Conservation (phyloP, 2,329 filamentous ascomycete species). For the Arthrobotrys megalospora region DNA sequence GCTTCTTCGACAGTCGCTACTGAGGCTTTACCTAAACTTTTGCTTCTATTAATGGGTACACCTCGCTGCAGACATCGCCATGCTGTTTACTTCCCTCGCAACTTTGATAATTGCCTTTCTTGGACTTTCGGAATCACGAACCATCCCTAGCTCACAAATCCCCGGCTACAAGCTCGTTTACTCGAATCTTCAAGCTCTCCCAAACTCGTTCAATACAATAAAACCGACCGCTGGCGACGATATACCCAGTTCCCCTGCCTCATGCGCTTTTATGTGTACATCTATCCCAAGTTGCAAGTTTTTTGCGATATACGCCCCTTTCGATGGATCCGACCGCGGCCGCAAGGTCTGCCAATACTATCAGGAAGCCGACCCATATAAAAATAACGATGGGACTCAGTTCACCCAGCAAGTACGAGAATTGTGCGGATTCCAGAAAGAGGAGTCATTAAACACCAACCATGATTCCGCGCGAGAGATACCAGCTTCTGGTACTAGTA, state of each 20-base stretch:
- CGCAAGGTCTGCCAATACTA: slow-evolving; percentile 37
- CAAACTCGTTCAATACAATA: slow-evolving; percentile 29
- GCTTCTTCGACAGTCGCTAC: neutral
- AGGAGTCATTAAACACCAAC: neutral
- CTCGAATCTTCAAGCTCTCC: slow-evolving; percentile 18
- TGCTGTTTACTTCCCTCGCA: slow-evolving; percentile 27
- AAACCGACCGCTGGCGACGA: neutral
- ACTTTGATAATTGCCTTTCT: slow-evolving; percentile 14
- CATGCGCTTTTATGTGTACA: slow-evolving; percentile 30
- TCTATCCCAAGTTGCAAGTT: slow-evolving; percentile 38
- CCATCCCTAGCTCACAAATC: slow-evolving; percentile 18
- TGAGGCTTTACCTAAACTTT: neutral
- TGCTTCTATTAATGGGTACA: neutral
- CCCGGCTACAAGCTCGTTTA: slow-evolving; percentile 39
- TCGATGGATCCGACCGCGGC: neutral
- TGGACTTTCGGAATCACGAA: slow-evolving; percentile 16
- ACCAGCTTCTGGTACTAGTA: neutral
- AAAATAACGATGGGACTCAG: slow-evolving; percentile 12
- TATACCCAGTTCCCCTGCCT: neutral
- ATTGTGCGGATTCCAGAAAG: slow-evolving; percentile 40
- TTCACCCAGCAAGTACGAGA: slow-evolving; percentile 37
- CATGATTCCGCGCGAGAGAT: neutral
- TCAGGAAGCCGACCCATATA: slow-evolving; percentile 42
- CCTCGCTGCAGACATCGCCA: neutral
- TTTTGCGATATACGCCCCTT: slow-evolving; percentile 42